These are phyloP conservation scores for Diphasiastrum complanatum DNA, from an alignment of 83 land plant genomes.

Conservation along the genomic window DNA sequence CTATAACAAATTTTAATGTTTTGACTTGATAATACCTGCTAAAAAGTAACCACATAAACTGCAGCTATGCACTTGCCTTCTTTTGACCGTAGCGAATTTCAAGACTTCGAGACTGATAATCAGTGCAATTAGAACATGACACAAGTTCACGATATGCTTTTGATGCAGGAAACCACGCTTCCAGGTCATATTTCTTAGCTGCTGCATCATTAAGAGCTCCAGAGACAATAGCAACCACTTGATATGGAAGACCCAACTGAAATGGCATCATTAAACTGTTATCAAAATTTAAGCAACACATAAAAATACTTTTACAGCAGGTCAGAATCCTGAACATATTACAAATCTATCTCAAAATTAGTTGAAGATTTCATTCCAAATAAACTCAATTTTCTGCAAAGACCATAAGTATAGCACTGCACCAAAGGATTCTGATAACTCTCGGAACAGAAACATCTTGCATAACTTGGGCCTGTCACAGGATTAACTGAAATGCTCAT, in stretches of 20 bases:
- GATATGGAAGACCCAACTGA: conserved; percentile 79
- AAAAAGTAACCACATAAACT: not conserved
- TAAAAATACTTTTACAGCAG: too few species aligned
- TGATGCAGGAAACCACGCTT: conserved; percentile 97
- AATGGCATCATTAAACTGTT: not conserved
- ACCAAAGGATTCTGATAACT: too few species aligned
- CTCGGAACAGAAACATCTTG: too few species aligned
- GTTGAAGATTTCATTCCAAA: too few species aligned
- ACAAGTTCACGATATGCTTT: conserved; percentile 84
- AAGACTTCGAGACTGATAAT: conserved; percentile 74
- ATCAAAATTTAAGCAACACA: not conserved
- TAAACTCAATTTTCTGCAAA: too few species aligned
- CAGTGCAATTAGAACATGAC: conserved; percentile 96
- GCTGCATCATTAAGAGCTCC: conserved; percentile 98
- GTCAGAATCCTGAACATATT: too few species aligned
- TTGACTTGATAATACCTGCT: not conserved
- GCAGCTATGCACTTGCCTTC: conserved; percentile 41
- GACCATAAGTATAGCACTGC: too few species aligned
- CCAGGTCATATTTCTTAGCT: conserved; percentile 94
- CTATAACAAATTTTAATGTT: not conserved
- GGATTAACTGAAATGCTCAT: too few species aligned
- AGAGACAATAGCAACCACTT: conserved; percentile 81
- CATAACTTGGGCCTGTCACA: too few species aligned
- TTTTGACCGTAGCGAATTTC: conserved; percentile 93
- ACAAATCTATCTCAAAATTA: too few species aligned